phyloP scores from a whole-genome alignment of 352 stramenopile species.

The Phytophthora palmivora region DNA sequence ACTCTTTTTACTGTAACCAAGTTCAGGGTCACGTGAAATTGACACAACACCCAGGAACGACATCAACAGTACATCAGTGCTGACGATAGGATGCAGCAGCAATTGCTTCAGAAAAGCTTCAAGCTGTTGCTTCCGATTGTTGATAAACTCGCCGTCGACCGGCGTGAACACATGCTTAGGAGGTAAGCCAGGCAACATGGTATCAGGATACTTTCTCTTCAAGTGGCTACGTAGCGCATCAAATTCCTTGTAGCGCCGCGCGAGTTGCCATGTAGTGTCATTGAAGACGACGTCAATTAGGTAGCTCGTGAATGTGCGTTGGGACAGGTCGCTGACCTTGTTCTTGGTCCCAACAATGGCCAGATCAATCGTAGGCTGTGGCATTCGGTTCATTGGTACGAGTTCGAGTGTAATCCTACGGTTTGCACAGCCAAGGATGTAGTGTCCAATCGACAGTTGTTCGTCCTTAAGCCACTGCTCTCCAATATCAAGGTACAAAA shows the following conservation, averaged over 20 bases:
- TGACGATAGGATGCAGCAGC: conserved; percentile 51
- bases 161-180: conserved; percentile 77
- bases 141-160: conserved; percentile 68
- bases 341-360: conserved; percentile 71
- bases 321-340: conserved; percentile 82
- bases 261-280: conserved; percentile 71
- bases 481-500: conserved; percentile 45
- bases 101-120: conserved; percentile 71
- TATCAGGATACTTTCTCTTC: conserved; percentile 47
- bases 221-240: conserved; percentile 43
- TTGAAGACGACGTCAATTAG: conserved; percentile 77
- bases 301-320: conserved; percentile 76
- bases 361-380: conserved; percentile 66
- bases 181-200: conserved; percentile 54
- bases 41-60: conserved; percentile 83
- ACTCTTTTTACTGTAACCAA: conserved; percentile 64
- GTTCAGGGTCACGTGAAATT: conserved; percentile 63
- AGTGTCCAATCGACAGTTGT: conserved; percentile 48
- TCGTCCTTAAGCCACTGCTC: conserved; percentile 70
- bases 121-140: conserved; percentile 64
- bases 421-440: conserved; percentile 41
- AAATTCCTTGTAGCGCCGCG: conserved; percentile 77
- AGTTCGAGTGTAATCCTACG: conserved; percentile 43
- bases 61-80: conserved; percentile 71
- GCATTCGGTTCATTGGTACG: conserved; percentile 60